Conservation (phyloP, 1,139 yeast genomes). For the Zygosaccharomyces sapae region DNA sequence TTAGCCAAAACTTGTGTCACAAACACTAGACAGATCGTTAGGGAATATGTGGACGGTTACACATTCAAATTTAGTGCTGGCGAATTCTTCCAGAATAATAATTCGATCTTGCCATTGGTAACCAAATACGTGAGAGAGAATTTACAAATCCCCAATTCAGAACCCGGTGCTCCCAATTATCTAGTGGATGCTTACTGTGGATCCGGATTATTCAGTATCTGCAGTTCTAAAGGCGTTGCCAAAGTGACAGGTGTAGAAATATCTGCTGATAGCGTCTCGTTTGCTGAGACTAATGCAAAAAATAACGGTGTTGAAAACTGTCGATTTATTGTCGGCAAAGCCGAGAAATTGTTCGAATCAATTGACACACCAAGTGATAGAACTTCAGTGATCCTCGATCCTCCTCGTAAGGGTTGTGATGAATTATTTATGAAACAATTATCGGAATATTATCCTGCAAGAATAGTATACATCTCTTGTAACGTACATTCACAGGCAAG, state of each 20-base stretch:
- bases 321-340: slow-evolving; percentile 82
- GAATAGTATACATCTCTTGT: slow-evolving; percentile 88
- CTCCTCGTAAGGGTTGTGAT: slow-evolving; percentile 97
- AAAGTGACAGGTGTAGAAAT: slow-evolving; percentile 92
- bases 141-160: slow-evolving; percentile 48
- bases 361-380: slow-evolving; percentile 69
- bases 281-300: slow-evolving; percentile 78
- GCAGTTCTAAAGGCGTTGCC: slow-evolving; percentile 75
- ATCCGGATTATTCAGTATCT: slow-evolving; percentile 85
- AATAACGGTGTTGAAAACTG: slow-evolving; percentile 73
- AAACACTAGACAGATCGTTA: slow-evolving; percentile 70
- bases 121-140: slow-evolving; percentile 76
- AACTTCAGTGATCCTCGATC: slow-evolving; percentile 90
- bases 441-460: slow-evolving; percentile 75
- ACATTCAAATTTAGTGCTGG: slow-evolving; percentile 88
- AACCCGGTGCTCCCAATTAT: slow-evolving; percentile 43
- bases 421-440: slow-evolving; percentile 79
- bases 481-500: slow-evolving; percentile 97
- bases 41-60: slow-evolving; percentile 69
- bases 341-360: slow-evolving; percentile 79
- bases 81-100: slow-evolving; percentile 93
- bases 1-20: slow-evolving; percentile 50
- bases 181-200: slow-evolving; percentile 98
- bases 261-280: slow-evolving; percentile 83
- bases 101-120: slow-evolving; percentile 79